Evolutionary conservation across 2,329 filamentous ascomycete genomes (phyloP), one percentile per base, ranked within the genome.

Genomic region (Penicillium frequentans): DNA sequence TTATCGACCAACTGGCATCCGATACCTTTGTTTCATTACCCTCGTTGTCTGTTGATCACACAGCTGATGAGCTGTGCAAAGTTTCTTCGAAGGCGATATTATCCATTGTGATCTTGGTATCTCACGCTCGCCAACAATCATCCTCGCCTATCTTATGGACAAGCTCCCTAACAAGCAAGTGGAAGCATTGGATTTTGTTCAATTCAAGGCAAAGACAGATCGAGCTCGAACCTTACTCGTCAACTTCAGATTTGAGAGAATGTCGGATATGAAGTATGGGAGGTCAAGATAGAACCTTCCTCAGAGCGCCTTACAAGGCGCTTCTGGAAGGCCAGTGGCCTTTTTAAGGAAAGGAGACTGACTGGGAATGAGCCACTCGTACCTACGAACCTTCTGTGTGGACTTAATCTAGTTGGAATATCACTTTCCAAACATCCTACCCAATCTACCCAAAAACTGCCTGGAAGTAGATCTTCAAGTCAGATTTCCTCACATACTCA

Each of bases 191-290:
- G 45, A 54, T 19, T 64, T 64, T 54, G 65, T 68, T 43, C 59
- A 68, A 64, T 57, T 50, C 37, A 68, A 65, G 52, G 33, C 68
- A 58, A 54, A 48, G 68, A 5, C 55, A 67, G 61, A 37, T 63
- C 64, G 37, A 70, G 62, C 52, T n/a, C 52, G 31, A 70, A 68
- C 55, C 62, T 69, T 51, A 67, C 54, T 42, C 59, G 64, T 45
- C 67, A 71, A 59, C 60, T 71, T 48, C 52, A 65, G 52, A 57
- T 66, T 37, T 72, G 66, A 69, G 65, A 67, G 49, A 46, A 66
- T 50, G 59, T 66, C 42, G 55, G 52, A 45, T 70, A 64, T 52
- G 43, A 70, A 53, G 50, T 70, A 35, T 70, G 68, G 68, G 67
- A 68, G 47, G 69, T 26, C 54, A 65, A 51, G 61, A 63, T 24